A percentile compares a stretch with the other conserved stretches of the same genome.
These are phyloP conservation scores for Castanea crenata DNA, from an alignment of 306 rosid genomes.

Conservation along the genomic window DNA sequence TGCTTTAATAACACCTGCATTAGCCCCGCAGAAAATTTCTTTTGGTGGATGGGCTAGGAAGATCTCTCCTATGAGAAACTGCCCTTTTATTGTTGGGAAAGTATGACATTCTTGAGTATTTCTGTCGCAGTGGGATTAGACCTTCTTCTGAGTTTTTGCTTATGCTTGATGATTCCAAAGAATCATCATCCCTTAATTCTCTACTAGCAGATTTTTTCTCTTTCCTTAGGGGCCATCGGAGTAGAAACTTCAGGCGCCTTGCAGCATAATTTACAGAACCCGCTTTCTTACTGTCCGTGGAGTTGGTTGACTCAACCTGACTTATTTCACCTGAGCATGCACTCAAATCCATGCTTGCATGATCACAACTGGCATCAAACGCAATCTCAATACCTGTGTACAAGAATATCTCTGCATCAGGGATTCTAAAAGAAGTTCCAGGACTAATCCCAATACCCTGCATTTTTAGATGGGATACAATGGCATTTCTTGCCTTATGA, in stretches of 20 bases:
- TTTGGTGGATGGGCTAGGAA: slow-evolving; percentile 69
- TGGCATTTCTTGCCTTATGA: slow-evolving; percentile 38
- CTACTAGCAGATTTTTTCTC: slow-evolving; percentile 33
- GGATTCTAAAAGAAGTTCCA: slow-evolving; percentile 84
- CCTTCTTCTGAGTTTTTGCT: slow-evolving; percentile 37
- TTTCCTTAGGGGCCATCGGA: slow-evolving; percentile 58
- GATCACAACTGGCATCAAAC: slow-evolving; percentile 43
- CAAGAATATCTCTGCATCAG: slow-evolving; percentile 88
- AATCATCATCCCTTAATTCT: slow-evolving; percentile 44
- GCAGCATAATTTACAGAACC: slow-evolving; percentile 43
- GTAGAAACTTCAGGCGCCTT: slow-evolving; percentile 59
- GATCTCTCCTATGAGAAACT: slow-evolving; percentile 29
- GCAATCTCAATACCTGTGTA: slow-evolving; percentile 69
- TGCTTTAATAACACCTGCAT: slow-evolving; percentile 81
- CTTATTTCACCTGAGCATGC: slow-evolving; percentile 41
- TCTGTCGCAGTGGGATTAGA: slow-evolving; percentile 65
- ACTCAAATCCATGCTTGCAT: slow-evolving; percentile 39
- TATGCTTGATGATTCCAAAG: slow-evolving; percentile 35
- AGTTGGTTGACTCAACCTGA: slow-evolving; percentile 35
- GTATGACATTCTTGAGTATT: slow-evolving; percentile 45
- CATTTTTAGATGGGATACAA: slow-evolving; percentile 58
- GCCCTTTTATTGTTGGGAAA: slow-evolving; percentile 61
- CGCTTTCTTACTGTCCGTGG: slow-evolving; percentile 41
- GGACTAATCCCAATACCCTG: slow-evolving; percentile 72
- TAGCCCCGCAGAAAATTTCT: slow-evolving; percentile 62